Conservation (phyloP, 164 flowering plant genomes). For the Nymphaea thermarum region DNA sequence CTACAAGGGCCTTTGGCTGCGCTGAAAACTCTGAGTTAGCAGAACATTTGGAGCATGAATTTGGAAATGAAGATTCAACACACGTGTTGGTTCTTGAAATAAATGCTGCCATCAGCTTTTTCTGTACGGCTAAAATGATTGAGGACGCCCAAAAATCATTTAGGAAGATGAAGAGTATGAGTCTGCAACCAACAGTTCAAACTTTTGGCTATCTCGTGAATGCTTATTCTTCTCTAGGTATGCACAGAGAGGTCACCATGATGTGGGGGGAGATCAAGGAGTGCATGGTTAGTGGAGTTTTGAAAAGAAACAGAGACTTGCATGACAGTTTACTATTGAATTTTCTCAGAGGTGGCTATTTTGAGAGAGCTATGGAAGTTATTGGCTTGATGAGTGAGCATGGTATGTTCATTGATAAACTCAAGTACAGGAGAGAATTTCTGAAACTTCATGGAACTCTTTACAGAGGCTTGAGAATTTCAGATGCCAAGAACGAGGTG, state of each 20-base stretch:
- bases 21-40: conserved; percentile 23
- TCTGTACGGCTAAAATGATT: conserved; percentile 78
- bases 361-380: conserved; percentile 81
- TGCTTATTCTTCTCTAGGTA: conserved; percentile 48
- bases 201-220: conserved; percentile 38
- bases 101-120: conserved; percentile 69
- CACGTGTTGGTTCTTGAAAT: conserved; percentile 29
- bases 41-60: conserved; percentile 25
- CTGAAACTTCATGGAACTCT: conserved; percentile 63
- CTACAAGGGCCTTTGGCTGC: not conserved
- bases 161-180: conserved; percentile 39
- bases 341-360: conserved; percentile 80
- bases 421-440: conserved; percentile 57
- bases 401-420: conserved; percentile 45
- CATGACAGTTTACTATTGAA: conserved; percentile 44
- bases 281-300: conserved; percentile 24
- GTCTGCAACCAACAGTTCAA: conserved; percentile 44
- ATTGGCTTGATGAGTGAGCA: conserved; percentile 36
- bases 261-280: conserved; percentile 87
- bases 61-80: conserved; percentile 14
- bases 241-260: conserved; percentile 70
- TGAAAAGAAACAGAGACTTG: conserved; percentile 34
- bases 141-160: conserved; percentile 61
- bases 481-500: conserved; percentile 49
- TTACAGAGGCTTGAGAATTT: conserved; percentile 44